Percentiles rank a stretch among this genome's conserved stretches.
phyloP scores from a whole-genome alignment of 2,329 filamentous ascomycete genomes.

The Chrysoporthe puriensis region DNA sequence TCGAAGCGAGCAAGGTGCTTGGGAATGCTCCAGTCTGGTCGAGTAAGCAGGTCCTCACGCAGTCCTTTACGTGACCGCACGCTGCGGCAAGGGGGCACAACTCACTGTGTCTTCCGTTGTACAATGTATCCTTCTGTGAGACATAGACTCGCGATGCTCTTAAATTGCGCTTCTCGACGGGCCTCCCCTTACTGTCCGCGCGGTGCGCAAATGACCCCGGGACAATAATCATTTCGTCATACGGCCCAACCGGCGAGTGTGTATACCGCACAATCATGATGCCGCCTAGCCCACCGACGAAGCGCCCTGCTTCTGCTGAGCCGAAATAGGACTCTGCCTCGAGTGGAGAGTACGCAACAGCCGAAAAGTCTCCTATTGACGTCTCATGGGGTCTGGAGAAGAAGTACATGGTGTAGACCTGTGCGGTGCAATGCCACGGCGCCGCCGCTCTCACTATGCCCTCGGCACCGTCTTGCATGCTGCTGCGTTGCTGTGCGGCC shows the following conservation, averaged over 20 bases:
- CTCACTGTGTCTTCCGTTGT: slow-evolving; percentile 55
- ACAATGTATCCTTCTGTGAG: slow-evolving; percentile 54
- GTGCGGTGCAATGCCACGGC: slow-evolving; percentile 51
- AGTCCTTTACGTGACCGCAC: not conserved
- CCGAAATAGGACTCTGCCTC: slow-evolving; percentile 48
- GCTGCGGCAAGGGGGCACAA: not conserved
- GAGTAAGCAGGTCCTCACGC: not conserved
- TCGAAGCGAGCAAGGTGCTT: slow-evolving; percentile 58
- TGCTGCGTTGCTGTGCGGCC: not conserved
- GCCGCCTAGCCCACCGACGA: slow-evolving; percentile 50
- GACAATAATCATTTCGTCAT: slow-evolving; percentile 55
- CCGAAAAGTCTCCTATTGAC: slow-evolving; percentile 39
- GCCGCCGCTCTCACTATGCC: slow-evolving; percentile 32
- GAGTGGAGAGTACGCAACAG: slow-evolving; percentile 50
- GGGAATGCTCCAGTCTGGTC: slow-evolving; percentile 57
- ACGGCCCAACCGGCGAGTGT: slow-evolving; percentile 55
- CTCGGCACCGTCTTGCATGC: not conserved
- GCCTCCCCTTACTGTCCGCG: slow-evolving; percentile 39
- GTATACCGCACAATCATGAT: slow-evolving; percentile 56
- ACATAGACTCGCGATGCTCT: slow-evolving; percentile 60
- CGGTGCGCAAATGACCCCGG: slow-evolving; percentile 56
- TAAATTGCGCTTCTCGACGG: slow-evolving; percentile 40
- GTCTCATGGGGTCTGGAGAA: slow-evolving; percentile 36
- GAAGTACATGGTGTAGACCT: slow-evolving; percentile 49
- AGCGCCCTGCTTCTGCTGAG: slow-evolving; percentile 39